phyloP scores from a whole-genome alignment of 257 asterid species.

The Jacaranda mimosifolia region DNA sequence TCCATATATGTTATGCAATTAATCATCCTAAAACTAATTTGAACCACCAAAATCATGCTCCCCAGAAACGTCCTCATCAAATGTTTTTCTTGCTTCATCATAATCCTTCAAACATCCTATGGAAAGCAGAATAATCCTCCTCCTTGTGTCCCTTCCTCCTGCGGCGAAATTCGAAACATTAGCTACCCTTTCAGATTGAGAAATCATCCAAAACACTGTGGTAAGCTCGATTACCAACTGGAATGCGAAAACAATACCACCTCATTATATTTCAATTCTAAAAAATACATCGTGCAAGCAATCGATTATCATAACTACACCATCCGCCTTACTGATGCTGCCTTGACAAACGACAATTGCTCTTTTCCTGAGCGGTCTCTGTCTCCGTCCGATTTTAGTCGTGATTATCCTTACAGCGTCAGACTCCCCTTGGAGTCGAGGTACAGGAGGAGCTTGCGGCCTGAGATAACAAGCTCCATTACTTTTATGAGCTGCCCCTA shows the following conservation, averaged over 20 bases:
- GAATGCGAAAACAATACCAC: conserved; percentile 40
- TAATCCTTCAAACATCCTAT: conserved; percentile 1
- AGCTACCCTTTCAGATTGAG: conserved; percentile 42
- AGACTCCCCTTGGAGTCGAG: no score
- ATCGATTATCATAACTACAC: conserved; percentile 36
- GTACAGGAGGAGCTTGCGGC: no score
- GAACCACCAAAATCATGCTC: no score
- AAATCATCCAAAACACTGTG: conserved; percentile 35
- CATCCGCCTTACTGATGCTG: conserved; percentile 38
- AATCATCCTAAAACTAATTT: no score
- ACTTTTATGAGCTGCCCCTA: no score
- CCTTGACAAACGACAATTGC: conserved; percentile 21
- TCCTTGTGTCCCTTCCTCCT: conserved; percentile 30
- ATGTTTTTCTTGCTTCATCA: no score
- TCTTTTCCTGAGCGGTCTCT: conserved; percentile 28
- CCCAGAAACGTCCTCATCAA: no score
- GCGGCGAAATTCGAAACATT: conserved; percentile 34
- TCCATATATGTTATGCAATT: no score
- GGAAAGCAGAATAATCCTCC: not conserved
- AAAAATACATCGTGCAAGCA: conserved; percentile 25
- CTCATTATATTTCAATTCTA: not conserved
- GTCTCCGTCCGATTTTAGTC: not conserved
- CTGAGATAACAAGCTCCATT: no score
- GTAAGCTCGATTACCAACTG: not conserved
- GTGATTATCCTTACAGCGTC: not conserved